phyloP scores from a whole-genome alignment of 768 basidiomycete genomes.

The Rhizopogon sp. region DNA sequence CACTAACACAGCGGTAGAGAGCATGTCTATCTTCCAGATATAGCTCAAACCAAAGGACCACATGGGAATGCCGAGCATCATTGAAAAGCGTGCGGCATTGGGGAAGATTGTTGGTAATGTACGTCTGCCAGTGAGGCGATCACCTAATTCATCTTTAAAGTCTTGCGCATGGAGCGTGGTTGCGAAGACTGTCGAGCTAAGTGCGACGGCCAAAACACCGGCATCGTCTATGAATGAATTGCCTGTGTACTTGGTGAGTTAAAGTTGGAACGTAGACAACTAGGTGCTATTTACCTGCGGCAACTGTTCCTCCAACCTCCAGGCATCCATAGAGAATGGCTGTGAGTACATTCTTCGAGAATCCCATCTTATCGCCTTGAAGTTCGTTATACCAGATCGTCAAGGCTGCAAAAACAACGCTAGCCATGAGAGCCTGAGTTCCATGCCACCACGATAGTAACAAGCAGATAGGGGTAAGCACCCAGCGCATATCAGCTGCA shows the following conservation, averaged over 20 bases:
- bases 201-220: conserved; percentile 25
- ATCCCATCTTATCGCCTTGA: conserved; percentile 31
- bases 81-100: conserved; percentile 26
- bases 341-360: conserved; percentile 34
- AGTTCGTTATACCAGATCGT: conserved; percentile 36
- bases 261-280: not conserved
- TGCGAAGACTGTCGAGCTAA: conserved; percentile 34
- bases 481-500: conserved; percentile 32
- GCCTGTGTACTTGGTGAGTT: conserved; percentile 16
- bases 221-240: conserved; percentile 18
- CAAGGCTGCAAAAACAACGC: conserved; percentile 22
- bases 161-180: conserved; percentile 48
- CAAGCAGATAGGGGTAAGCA: conserved; percentile 27
- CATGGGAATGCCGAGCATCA: conserved; percentile 27
- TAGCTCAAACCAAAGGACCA: conserved; percentile 33
- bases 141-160: conserved; percentile 42
- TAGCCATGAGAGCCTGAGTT: conserved; percentile 26
- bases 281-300: conserved; percentile 25
- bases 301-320: conserved; percentile 33
- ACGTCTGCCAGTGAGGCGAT: conserved; percentile 30
- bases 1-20: conserved; percentile 22
- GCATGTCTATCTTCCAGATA: conserved; percentile 31
- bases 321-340: conserved; percentile 33
- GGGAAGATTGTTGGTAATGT: conserved; percentile 45
- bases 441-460: conserved; percentile 27